Percentiles rank a stretch among this genome's conserved stretches.
phyloP scores from a whole-genome alignment of 768 basidiomycete genomes.

The Termitomyces sp. region DNA sequence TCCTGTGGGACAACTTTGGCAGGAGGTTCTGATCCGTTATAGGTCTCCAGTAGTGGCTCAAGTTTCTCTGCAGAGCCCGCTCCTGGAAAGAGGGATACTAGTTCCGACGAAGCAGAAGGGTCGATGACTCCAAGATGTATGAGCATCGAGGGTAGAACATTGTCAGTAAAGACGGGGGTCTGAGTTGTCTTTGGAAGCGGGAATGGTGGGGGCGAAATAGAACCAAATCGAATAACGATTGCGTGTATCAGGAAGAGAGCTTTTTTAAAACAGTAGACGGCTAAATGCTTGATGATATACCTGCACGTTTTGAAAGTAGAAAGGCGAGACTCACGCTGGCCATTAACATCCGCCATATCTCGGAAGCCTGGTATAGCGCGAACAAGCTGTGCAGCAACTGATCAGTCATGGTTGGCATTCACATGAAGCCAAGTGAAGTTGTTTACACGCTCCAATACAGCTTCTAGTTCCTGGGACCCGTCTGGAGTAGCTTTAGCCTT shows the following conservation, averaged over 20 bases:
- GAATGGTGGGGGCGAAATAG: constrained; percentile 50
- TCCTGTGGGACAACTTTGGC: constrained; percentile 28
- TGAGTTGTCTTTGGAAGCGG: constrained; percentile 58
- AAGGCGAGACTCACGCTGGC: constrained; percentile 47
- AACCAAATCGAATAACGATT: constrained; percentile 64
- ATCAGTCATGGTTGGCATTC: constrained; percentile 11
- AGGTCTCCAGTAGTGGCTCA: constrained; percentile 34
- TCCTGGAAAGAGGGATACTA: constrained; percentile 49
- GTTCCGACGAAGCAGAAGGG: constrained; percentile 45
- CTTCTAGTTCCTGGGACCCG: constrained; percentile 44
- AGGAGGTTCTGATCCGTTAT: constrained; percentile 13
- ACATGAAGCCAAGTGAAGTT: constrained; percentile 1
- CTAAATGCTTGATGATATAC: constrained; percentile 33
- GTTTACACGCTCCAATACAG: constrained; percentile 61
- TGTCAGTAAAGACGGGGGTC: constrained; percentile 75
- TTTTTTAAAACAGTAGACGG: constrained; percentile 90
- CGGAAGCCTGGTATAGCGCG: constrained; percentile 77
- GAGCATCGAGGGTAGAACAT: constrained; percentile 81
- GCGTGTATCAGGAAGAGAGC: constrained; percentile 80
- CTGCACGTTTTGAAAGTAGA: not conserved
- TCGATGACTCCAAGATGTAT: constrained; percentile 76
- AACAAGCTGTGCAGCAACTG: constrained; percentile 52
- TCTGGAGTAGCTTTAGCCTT: constrained; percentile 28
- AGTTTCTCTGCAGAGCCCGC: constrained; percentile 40
- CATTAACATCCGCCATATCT: constrained; percentile 71